Base-by-base conservation (phyloP, 2,329 filamentous ascomycete species). In the Microsporum audouinii region DNA sequence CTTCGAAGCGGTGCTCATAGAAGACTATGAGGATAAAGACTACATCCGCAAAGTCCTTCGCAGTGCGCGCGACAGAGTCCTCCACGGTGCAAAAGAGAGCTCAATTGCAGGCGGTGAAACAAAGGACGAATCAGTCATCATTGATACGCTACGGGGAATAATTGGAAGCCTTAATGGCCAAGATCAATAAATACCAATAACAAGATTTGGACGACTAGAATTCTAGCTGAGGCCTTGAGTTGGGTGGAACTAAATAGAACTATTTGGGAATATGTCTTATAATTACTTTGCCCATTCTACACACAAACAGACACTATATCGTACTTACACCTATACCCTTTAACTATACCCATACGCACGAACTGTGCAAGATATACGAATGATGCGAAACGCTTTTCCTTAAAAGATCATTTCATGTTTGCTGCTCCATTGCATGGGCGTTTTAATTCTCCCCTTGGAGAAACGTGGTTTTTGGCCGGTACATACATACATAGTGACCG, bases 11-110 rank as follows among this genome's bases (percentile, higher is more conserved):
- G 74, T 76, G 10, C 70, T 76, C 12, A 74, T 76, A 70, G 74
- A 76, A 62, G 75, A 76, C 62, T 76, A 76, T 59, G 74, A 76
- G 61, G 75, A 76, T 63, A 75, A 75, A 67, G 74, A 76, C 60
- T 76, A 76, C 63, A 76, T 76, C 64, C 72, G 73, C 31, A 73
- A 76, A 65, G 74, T 76, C 38, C 70, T 76, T 8, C 72, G 72
- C 62, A 76, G 75, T 63, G 74, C 75, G 27, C 73, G 75, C 6
- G 73, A 74, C 56, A 72, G 74, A 14, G 74, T 72, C 14, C 60
- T 76, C 4, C 73, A 73, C 33, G 68, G 71, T 59, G 72, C 73
- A 4, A 71, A 71, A 27, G 73, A 75, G 60, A 76, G 73, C 60
- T 76, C 74, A 7, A 75, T 76, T 66, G 71, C 74, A 23, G 74